Percentiles rank a stretch among this genome's conserved stretches.
phyloP scores from a whole-genome alignment of 345 rosid species.

The Populus pruinosa region DNA sequence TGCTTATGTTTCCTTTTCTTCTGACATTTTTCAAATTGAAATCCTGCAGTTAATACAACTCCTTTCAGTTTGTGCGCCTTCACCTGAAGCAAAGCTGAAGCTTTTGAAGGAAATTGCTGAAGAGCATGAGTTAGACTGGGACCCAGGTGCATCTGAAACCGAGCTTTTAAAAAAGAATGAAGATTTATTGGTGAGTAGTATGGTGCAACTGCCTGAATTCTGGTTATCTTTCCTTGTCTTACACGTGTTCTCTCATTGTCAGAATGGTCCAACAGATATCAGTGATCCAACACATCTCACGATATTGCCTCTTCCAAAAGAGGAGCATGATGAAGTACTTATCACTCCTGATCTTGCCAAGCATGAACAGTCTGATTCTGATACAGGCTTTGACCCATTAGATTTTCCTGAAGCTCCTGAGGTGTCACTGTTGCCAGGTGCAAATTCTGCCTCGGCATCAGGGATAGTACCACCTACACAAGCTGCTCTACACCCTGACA shows the following conservation, averaged over 20 bases:
- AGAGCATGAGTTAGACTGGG: constrained; percentile 93
- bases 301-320: constrained; percentile 62
- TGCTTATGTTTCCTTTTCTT: not conserved
- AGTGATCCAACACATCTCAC: constrained; percentile 76
- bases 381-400: constrained; percentile 44
- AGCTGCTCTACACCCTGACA: constrained; percentile 15
- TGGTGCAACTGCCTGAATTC: not conserved
- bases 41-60: constrained; percentile 73
- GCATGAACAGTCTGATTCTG: constrained; percentile 51
- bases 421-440: constrained; percentile 38
- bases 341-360: constrained; percentile 25
- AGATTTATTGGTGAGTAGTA: constrained; percentile 73
- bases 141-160: constrained; percentile 78
- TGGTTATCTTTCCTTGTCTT: constrained; percentile 22
- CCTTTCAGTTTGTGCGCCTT: constrained; percentile 83
- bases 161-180: constrained; percentile 79
- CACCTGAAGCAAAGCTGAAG: constrained; percentile 68
- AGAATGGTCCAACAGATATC: constrained; percentile 76
- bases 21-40: constrained; percentile 9
- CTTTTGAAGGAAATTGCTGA: constrained; percentile 94
- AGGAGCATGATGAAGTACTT: constrained; percentile 56
- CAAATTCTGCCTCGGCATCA: constrained; percentile 39
- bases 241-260: constrained; percentile 19
- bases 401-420: constrained; percentile 83
- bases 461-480: constrained; percentile 23